Evolutionary conservation across 768 basidiomycete species (phyloP), one percentile per base, ranked within the genome.

Genomic region (Heimioporus sp.): DNA sequence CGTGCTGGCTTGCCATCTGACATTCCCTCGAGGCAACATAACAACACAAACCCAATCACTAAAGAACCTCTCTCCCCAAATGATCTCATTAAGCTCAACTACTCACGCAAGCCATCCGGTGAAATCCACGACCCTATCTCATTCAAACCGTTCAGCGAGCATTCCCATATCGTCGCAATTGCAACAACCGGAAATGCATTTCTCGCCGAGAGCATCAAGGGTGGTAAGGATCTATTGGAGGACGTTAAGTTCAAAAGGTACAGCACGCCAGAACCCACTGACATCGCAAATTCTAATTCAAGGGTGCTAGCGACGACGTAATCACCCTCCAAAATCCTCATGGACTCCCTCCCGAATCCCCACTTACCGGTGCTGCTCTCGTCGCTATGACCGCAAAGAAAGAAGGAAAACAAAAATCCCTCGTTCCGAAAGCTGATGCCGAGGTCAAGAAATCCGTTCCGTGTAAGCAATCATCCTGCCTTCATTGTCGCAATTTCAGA

Each of bases 111-210:
- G 68, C 75, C 89, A 3, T 83, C 92, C 21, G 89, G 89, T 36
- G 89, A 93, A 68, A 82, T 91, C 12, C 87, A 97, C 66, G 97
- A 99, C 67, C 97, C 97, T 1, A 93, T 99, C 40, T 92, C 93
- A 4, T 99, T 96, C 81, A 98, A 98, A 68, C 88, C 91, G 2
- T 97, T 99, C 78, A 94, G 80, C 65, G 88, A 96, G 56, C 96
- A 98, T 67, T 95, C 96, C 1, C 90, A 98, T 65, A 90, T 99
- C 49, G 90, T 93, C 35, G 90, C 91, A 38, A 85, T 97, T 58
- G 85, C 86, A 7, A 87, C 84, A 0, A 93, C 92, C 1, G 94
- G 93, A 15, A 97, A 97, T 65, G 93, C 98, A 13, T 98, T 90
- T 69, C 77, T 95, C 16, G 87, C 88, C 9, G 97, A 98, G 43